A percentile compares a stretch with the other conserved stretches of the same genome.
Evolutionary conservation across 2,329 filamentous ascomycete genomes (phyloP).

Genomic region (Decorospora gaudefroyi): DNA sequence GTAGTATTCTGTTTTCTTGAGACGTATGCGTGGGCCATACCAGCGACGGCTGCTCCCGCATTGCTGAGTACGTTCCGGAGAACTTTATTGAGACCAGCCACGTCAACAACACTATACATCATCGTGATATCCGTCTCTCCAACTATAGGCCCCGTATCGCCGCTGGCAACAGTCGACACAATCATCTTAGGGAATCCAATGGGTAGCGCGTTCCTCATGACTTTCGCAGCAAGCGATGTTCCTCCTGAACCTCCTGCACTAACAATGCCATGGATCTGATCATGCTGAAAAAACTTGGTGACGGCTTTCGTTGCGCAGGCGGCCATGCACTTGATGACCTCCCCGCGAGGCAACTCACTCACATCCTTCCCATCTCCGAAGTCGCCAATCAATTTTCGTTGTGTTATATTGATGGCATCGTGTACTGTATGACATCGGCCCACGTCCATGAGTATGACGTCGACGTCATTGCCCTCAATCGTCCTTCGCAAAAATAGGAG

Average conservation of each 20-base stretch:
- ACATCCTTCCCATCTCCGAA: slow-evolving; percentile 39
- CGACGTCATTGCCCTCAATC: slow-evolving; percentile 45
- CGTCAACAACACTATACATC: slow-evolving; percentile 73
- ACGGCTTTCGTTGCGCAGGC: slow-evolving; percentile 53
- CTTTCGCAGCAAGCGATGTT: slow-evolving; percentile 62
- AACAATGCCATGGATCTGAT: slow-evolving; percentile 60
- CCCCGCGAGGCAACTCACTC: slow-evolving; percentile 54
- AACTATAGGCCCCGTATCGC: slow-evolving; percentile 66
- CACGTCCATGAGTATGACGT: slow-evolving; percentile 60
- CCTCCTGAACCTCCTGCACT: slow-evolving; percentile 66
- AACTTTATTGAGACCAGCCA: slow-evolving; percentile 67
- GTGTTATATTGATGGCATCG: slow-evolving; percentile 54
- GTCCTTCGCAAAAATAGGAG: slow-evolving; percentile 59
- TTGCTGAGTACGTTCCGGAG: slow-evolving; percentile 64
- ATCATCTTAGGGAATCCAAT: slow-evolving; percentile 72
- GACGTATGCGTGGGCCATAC: slow-evolving; percentile 59
- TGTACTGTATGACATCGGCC: slow-evolving; percentile 54
- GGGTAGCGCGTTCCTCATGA: slow-evolving; percentile 65
- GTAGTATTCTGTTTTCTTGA: background rate
- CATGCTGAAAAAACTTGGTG: slow-evolving; percentile 44
- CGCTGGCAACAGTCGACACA: slow-evolving; percentile 70
- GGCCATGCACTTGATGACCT: slow-evolving; percentile 63
- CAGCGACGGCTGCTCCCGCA: slow-evolving; percentile 64
- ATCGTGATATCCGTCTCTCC: slow-evolving; percentile 70
- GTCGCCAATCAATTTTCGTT: slow-evolving; percentile 49